Evolutionary conservation across 768 basidiomycete species (phyloP).

Genomic region (Tephrocybe sp.): DNA sequence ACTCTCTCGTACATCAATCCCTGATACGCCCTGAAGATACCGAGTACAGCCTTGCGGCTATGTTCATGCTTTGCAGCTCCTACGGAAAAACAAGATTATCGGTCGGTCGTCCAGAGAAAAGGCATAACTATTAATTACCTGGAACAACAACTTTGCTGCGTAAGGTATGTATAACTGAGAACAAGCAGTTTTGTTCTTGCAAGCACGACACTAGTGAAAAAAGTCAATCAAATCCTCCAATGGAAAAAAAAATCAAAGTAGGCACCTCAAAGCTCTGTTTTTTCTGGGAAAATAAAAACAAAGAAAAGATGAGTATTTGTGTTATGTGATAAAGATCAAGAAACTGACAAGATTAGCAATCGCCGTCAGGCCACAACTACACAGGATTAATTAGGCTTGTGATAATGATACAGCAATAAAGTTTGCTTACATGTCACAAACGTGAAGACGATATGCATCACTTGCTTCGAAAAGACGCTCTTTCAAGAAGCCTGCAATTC

Average conservation of each 20-base stretch:
- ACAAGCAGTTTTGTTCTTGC: conserved; percentile 94
- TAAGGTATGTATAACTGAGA: conserved; percentile 93
- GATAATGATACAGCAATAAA: not conserved
- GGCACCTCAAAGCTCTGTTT: conserved; percentile 92
- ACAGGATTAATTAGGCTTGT: conserved; percentile 10
- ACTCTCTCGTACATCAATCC: conserved; percentile 40
- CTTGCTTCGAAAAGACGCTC: conserved; percentile 94
- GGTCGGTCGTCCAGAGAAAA: not conserved
- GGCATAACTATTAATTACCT: conserved; percentile 47
- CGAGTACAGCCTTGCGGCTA: conserved; percentile 83
- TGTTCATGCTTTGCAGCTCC: conserved; percentile 96
- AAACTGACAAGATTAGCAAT: conserved; percentile 87
- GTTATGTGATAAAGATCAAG: not conserved
- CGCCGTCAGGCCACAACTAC: conserved; percentile 90
- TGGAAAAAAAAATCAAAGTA: not conserved
- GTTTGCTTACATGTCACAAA: conserved; percentile 91
- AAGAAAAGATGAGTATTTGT: conserved; percentile 8
- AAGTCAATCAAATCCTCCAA: not conserved
- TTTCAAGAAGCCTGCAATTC: conserved; percentile 96
- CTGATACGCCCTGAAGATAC: conserved; percentile 84
- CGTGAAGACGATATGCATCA: conserved; percentile 90
- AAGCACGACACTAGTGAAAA: conserved; percentile 75
- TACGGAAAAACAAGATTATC: conserved; percentile 24
- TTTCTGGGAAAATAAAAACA: conserved; percentile 50
- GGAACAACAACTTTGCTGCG: conserved; percentile 94